Percentiles rank a stretch among this genome's conserved stretches.
phyloP scores from a whole-genome alignment of 371 early-diverging fungal genomes.

The Rhizopus sp. region DNA sequence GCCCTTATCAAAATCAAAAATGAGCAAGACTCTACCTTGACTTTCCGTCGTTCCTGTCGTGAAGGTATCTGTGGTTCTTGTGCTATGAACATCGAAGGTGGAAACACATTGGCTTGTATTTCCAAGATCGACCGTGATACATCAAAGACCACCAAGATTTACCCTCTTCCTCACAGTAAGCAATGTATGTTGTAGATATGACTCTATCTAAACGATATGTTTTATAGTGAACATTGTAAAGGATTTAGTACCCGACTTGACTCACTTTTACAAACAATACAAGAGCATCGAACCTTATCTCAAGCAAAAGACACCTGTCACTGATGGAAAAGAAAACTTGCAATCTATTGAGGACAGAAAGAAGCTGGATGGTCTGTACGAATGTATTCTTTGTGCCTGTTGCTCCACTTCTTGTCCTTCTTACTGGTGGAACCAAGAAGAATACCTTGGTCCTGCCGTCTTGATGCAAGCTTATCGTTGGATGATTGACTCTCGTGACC shows the following conservation, averaged over 20 bases:
- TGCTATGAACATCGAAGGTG: conserved; percentile 96
- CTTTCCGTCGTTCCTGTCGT: conserved; percentile 84
- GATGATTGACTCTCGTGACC: conserved; percentile 97
- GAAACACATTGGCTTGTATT: conserved; percentile 94
- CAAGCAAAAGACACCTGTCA: conserved; percentile 77
- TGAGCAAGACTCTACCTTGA: conserved; percentile 90
- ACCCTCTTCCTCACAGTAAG: conserved; percentile 95
- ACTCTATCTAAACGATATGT: background rate
- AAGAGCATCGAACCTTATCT: conserved; percentile 94
- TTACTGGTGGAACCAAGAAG: conserved; percentile 97
- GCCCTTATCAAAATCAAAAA: conserved; percentile 96
- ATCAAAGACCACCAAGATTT: conserved; percentile 76
- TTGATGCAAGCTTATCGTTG: conserved; percentile 98
- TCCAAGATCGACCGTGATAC: conserved; percentile 79
- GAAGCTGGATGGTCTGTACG: conserved; percentile 97
- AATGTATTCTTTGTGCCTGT: conserved; percentile 98
- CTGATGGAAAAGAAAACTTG: conserved; percentile 81
- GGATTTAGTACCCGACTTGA: conserved; percentile 90
- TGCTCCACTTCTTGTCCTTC: conserved; percentile 96
- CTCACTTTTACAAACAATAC: conserved; percentile 96
- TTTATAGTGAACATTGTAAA: conserved; percentile 78
- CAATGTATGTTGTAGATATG: conserved; percentile 3
- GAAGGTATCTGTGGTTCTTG: conserved; percentile 94
- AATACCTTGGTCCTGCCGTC: conserved; percentile 95
- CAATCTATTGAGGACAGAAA: conserved; percentile 92